Base-by-base conservation (phyloP, 148 eudicot species). In the Amaranthus cruentus region DNA sequence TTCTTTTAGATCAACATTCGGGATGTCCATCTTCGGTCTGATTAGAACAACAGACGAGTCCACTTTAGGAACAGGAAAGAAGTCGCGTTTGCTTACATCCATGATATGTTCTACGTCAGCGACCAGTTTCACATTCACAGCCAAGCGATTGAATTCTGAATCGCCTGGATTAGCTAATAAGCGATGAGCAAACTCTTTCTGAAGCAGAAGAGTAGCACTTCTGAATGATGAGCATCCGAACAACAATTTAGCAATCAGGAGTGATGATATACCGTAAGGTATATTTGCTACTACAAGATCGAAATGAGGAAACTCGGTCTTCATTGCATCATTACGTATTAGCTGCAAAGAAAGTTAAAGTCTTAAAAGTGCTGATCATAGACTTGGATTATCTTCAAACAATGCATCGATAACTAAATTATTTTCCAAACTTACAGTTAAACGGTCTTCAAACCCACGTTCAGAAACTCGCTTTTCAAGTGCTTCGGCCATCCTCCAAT, bases 271-370 rank as follows among this genome's bases (percentile, higher is more conserved):
- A 8, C 84, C 84, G 47, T 91, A 95, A 2, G 99, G 99, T 74
- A 95, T 95, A 75, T 95, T 95, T 3, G 99, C 99, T 72, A 95
- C 99, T 47, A 95, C 92, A 68, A 91, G 92, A 91, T 95, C 91
- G 68, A 87, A 90, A 38, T 70, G 75, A 1, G 97, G 96, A 65
- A 90, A 91, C 76, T 88, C 91, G 10, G 82, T 78, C 88, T 90
- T 95, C 81, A 95, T 72, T 18, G 96, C 99, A 84, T 95, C 99
- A 38, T 81, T 49, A 55, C 78, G 77, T 71, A 95, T 80, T 70
- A 95, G 82, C 97, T 91, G 92, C 81, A 77, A 84, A 54, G 73
- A 15, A 54, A 62, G 69, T 18, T 6, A 14, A 44, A 42, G 42
- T 73, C 42, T 14, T 66, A 53, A 10, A 63, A 11, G 13, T 3